These are phyloP conservation scores for Phanerochaete carnosa DNA, from an alignment of 768 basidiomycete genomes.

Conservation along the genomic window DNA sequence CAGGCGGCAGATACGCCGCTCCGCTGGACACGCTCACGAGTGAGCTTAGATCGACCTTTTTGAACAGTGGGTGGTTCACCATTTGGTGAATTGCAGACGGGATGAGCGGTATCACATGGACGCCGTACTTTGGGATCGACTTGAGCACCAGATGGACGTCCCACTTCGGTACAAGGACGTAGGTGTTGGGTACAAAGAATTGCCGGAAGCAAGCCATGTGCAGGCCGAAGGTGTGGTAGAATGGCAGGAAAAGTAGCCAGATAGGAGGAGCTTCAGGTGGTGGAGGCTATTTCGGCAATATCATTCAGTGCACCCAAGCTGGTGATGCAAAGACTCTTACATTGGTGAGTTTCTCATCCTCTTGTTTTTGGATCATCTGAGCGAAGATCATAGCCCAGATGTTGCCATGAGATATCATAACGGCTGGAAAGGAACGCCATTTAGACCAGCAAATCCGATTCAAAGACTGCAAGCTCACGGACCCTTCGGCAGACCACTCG, in stretches of 20 bases:
- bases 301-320: not conserved
- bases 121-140: conserved; percentile 8
- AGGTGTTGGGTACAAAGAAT: conserved; percentile 5
- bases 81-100: conserved; percentile 15
- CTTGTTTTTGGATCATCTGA: not conserved
- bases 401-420: conserved; percentile 17
- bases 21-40: conserved; percentile 8
- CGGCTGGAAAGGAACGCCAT: not conserved
- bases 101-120: conserved; percentile 10
- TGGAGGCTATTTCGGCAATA: not conserved
- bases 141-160: conserved; percentile 8
- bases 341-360: conserved; percentile 8
- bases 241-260: conserved; percentile 13
- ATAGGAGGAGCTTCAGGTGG: conserved; percentile 6
- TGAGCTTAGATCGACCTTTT: conserved; percentile 10
- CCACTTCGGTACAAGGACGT: conserved; percentile 13
- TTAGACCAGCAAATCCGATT: conserved; percentile 27
- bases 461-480: not conserved
- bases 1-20: conserved; percentile 13
- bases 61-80: conserved; percentile 6
- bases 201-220: conserved; percentile 14
- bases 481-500: conserved; percentile 67
- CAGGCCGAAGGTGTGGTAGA: conserved; percentile 17
- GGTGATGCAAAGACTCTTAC: not conserved
- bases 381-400: conserved; percentile 4